These are phyloP conservation scores for Colletotrichum sidae DNA, from an alignment of 2,329 filamentous ascomycete species.

Conservation along the genomic window DNA sequence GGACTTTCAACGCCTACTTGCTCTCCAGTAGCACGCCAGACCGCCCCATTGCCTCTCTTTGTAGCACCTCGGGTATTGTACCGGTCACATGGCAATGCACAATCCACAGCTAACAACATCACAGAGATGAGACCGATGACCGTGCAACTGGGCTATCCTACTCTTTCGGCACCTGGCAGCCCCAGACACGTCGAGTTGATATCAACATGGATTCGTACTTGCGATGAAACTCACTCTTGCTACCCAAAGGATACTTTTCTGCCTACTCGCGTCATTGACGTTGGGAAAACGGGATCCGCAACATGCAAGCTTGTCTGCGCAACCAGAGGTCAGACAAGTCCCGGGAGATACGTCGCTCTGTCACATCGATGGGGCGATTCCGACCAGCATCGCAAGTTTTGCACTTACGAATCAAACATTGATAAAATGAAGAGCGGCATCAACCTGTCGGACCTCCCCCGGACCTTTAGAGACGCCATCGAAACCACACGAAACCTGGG, in stretches of 20 bases:
- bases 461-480: conserved; percentile 35
- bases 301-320: neutral
- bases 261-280: conserved; percentile 4
- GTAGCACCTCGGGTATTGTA: neutral
- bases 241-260: neutral
- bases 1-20: conserved; percentile 1
- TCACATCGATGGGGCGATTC: conserved; percentile 7
- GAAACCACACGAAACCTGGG: conserved; percentile 25
- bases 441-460: neutral
- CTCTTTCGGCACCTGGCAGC: neutral
- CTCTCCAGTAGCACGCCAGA: neutral
- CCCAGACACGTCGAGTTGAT: neutral
- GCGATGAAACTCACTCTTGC: neutral
- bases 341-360: neutral
- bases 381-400: neutral
- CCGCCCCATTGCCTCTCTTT: neutral
- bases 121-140: neutral
- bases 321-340: neutral
- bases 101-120: too few relatives aligned
- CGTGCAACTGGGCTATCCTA: neutral
- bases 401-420: neutral
- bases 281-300: neutral
- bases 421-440: neutral
- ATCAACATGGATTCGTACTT: neutral
- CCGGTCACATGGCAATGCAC: neutral